A percentile compares a stretch with the other conserved stretches of the same genome.
Conservation (phyloP, 1,284 basidiomycete species). For the Peniophora sp. region DNA sequence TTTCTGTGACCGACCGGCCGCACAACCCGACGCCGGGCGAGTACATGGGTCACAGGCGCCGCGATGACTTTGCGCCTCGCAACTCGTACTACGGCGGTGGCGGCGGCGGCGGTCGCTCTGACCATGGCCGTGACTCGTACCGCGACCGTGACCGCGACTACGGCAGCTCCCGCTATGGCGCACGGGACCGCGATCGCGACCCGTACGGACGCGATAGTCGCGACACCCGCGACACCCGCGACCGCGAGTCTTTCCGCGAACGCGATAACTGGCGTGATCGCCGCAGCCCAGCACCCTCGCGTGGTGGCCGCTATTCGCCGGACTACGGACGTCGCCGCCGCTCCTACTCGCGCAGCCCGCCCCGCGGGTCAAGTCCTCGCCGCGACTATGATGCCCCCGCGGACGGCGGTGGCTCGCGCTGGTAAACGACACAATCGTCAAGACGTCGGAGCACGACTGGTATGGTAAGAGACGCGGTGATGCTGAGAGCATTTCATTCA, state of each 20-base stretch:
- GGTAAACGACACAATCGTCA: too few species aligned
- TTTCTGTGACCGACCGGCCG: conserved; percentile 87
- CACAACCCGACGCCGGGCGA: conserved; percentile 96
- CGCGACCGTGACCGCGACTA: conserved; percentile 38
- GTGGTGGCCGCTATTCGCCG: conserved; percentile 58
- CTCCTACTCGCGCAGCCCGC: conserved; percentile 74
- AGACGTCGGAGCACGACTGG: too few species aligned
- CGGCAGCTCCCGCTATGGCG: conserved; percentile 39
- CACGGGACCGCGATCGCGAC: conserved; percentile 40
- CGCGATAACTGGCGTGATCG: conserved; percentile 38
- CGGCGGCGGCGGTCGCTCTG: conserved; percentile 32
- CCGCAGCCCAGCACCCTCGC: conserved; percentile 57
- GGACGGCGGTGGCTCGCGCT: too few species aligned
- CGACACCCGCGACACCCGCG: too few species aligned
- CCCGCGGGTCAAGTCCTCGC: conserved; percentile 63
- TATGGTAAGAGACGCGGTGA: too few species aligned
- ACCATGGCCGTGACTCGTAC: conserved; percentile 34
- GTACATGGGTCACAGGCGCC: conserved; percentile 91
- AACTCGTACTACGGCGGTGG: conserved; percentile 42
- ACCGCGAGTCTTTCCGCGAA: too few species aligned
- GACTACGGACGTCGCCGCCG: conserved; percentile 58
- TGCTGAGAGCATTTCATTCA: too few species aligned
- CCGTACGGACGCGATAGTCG: conserved; percentile 30
- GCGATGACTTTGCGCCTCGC: conserved; percentile 34
- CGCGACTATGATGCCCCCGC: conserved; percentile 32